phyloP scores from a whole-genome alignment of 2,329 filamentous ascomycete genomes.

The Fusarium sp. region DNA sequence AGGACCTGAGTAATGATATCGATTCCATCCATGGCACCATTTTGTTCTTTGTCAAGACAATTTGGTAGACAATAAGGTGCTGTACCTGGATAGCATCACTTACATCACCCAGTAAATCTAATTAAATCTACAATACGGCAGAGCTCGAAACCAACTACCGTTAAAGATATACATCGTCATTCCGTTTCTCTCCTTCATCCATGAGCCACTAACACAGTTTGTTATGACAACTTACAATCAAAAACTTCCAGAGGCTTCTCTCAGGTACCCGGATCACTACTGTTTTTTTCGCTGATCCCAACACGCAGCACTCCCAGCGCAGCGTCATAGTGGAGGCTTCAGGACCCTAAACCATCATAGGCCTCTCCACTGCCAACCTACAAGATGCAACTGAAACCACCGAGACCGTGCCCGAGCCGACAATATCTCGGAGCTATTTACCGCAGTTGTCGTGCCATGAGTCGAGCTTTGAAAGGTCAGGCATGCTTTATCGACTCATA shows the following conservation, averaged over 20 bases:
- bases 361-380: conserved; percentile 20
- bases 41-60: background rate
- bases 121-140: conserved; percentile 5
- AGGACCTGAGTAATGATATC: background rate
- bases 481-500: background rate
- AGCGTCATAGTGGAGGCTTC: conserved; percentile 39
- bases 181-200: conserved; percentile 29
- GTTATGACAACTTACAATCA: background rate
- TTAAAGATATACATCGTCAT: background rate
- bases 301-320: background rate
- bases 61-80: background rate
- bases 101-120: background rate
- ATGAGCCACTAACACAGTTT: conserved; percentile 4
- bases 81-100: conserved; percentile 8
- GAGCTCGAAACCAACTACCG: conserved; percentile 12
- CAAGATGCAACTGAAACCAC: conserved; percentile 29
- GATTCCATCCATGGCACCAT: background rate
- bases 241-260: conserved; percentile 26
- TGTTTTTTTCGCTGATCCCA: conserved; percentile 22
- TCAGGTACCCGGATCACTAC: conserved; percentile 26
- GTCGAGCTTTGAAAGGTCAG: background rate
- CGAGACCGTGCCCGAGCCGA: conserved; percentile 37
- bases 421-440: conserved; percentile 27
- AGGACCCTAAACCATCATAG: conserved; percentile 20
- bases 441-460: conserved; percentile 27